Evolutionary conservation across 2,329 filamentous ascomycete genomes (phyloP), one percentile per base, ranked within the genome.

Genomic region (Hypoxylon sp.): DNA sequence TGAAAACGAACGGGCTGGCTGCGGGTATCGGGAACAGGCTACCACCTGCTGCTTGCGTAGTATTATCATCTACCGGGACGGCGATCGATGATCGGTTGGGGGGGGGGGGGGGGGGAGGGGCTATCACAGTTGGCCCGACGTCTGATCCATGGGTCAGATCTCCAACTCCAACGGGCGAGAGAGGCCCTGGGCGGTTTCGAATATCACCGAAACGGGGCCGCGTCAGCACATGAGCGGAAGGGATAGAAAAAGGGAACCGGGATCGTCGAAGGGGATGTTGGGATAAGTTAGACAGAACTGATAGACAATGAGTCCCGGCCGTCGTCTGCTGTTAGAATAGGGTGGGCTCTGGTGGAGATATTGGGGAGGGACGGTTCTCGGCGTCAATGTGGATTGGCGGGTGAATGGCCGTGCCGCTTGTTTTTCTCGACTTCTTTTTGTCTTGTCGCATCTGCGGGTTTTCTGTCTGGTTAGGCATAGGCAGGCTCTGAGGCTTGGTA

Each of bases 151-250:
- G 31, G n/a, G 5, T 35, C 31, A n/a, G 52, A 51, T 54, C 54
- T 58, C 53, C 42, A 64, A 57, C 54, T 58, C 53, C 42, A 64
- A 57, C 51, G 54, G 17, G 27, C 42, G 42, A n/a, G n/a, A n/a
- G n/a, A n/a, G n/a, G 42, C 43, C 29, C 29, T 31, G 11, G 11
- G 43, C n/a, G n/a, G n/a, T n/a, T n/a, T 35, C 35, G 49, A 55
- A 53, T 63, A 63, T 65, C 63, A 56, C 63, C 60, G 63, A 65
- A 60, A 35, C 33, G 31, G 51, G 61, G 60, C 63, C 63, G 63
- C 63, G 63, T 65, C 60, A 65, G 63, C 63, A 57, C 50, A 59
- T 56, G 55, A 59, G 51, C n/a, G n/a, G 55, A 53, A 57, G 46
- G 49, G 47, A 55, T 35, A n/a, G n/a, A n/a, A n/a, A n/a, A n/a